Conservation (phyloP, 2,329 filamentous ascomycete species). For the Ilyonectria destructans region DNA sequence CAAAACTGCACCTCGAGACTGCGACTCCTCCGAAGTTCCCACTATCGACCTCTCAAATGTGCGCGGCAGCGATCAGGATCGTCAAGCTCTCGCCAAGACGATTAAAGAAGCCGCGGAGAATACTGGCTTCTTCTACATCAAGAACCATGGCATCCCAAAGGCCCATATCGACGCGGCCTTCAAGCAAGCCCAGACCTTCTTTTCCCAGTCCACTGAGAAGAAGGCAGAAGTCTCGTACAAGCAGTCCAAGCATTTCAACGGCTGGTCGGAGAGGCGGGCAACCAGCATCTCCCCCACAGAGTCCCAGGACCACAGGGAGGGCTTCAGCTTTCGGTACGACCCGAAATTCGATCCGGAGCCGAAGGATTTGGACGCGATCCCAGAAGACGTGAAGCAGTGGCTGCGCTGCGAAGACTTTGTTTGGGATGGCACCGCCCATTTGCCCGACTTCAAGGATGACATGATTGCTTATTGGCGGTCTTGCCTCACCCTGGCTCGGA, state of each 20-base stretch:
- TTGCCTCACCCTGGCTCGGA: slow-evolving; percentile 67
- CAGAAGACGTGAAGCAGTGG: slow-evolving; percentile 59
- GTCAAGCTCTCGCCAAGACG: slow-evolving; percentile 57
- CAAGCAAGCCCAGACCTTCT: slow-evolving; percentile 61
- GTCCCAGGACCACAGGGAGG: slow-evolving; percentile 67
- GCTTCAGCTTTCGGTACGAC: slow-evolving; percentile 68
- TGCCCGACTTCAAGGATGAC: slow-evolving; percentile 65
- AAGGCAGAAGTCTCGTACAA: slow-evolving; percentile 59
- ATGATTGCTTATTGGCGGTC: slow-evolving; percentile 64
- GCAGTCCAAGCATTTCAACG: slow-evolving; percentile 49
- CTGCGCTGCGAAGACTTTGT: slow-evolving; percentile 67
- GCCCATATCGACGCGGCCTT: slow-evolving; percentile 51
- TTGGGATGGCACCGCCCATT: slow-evolving; percentile 61
- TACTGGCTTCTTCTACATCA: slow-evolving; percentile 71
- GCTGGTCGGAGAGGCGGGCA: slow-evolving; percentile 9
- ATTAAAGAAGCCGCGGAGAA: slow-evolving; percentile 64
- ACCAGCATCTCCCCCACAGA: slow-evolving; percentile 49
- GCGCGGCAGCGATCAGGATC: slow-evolving; percentile 56
- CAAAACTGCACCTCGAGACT: slow-evolving; percentile 10
- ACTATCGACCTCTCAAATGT: slow-evolving; percentile 66
- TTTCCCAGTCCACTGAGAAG: slow-evolving; percentile 61
- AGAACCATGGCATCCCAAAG: slow-evolving; percentile 63
- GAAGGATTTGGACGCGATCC: slow-evolving; percentile 59
- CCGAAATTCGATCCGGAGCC: slow-evolving; percentile 66
- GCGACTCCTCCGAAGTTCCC: slow-evolving; percentile 63